phyloP scores from a whole-genome alignment of 2,329 filamentous ascomycete species.

The Ascochyta fabae region DNA sequence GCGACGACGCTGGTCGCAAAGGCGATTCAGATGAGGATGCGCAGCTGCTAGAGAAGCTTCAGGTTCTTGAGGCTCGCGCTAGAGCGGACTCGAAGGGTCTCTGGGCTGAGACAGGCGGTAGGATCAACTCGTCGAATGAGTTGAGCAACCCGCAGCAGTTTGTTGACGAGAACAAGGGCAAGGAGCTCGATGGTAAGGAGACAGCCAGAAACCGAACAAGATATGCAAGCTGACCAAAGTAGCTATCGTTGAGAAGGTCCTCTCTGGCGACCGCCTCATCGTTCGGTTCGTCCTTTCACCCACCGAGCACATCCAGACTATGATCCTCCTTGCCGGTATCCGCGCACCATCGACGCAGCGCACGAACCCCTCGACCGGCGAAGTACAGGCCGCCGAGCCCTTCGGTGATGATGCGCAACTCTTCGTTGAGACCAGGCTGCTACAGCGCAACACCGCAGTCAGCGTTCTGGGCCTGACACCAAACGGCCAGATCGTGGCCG shows the following conservation, averaged over 20 bases:
- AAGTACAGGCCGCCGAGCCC: conserved; percentile 84
- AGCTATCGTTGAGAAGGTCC: conserved; percentile 82
- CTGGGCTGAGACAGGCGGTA: conserved; percentile 70
- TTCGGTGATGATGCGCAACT: conserved; percentile 86
- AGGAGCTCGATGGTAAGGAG: conserved; percentile 72
- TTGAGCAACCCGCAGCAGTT: conserved; percentile 77
- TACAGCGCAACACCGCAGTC: conserved; percentile 85
- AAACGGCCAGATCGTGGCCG: conserved; percentile 89
- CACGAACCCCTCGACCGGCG: conserved; percentile 76
- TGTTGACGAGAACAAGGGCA: conserved; percentile 82
- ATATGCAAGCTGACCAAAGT: conserved; percentile 22
- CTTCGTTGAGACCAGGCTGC: conserved; percentile 84
- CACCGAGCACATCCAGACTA: conserved; percentile 84
- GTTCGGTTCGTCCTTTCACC: conserved; percentile 81
- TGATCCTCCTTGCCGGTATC: conserved; percentile 87
- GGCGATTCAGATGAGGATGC: conserved; percentile 80
- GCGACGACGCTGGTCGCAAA: conserved; percentile 91
- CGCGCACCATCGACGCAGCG: conserved; percentile 89
- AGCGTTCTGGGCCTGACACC: conserved; percentile 85
- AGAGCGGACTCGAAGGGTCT: conserved; percentile 80
- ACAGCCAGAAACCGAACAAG: background rate
- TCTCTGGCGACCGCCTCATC: conserved; percentile 89
- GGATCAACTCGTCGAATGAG: conserved; percentile 82
- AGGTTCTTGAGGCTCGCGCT: conserved; percentile 77
- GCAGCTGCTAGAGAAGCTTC: conserved; percentile 77